phyloP scores from a whole-genome alignment of 208 protist species.

The Trypanosomatidae sp. region DNA sequence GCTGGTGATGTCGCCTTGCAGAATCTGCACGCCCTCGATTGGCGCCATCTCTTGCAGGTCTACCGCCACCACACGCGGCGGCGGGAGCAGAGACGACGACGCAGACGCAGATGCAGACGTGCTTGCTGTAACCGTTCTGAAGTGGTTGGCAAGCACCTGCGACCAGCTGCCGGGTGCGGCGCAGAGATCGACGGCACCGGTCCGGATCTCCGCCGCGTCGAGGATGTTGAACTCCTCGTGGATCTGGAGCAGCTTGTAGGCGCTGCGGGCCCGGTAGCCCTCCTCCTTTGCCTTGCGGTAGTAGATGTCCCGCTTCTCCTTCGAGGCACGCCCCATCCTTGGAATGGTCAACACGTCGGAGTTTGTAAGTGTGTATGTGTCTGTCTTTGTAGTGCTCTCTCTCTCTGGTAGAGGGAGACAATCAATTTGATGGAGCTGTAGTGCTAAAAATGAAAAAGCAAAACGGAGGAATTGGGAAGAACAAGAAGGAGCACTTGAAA shows the following conservation, averaged over 20 bases:
- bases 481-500: no score
- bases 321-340: no score
- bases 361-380: no score
- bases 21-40: slow-evolving; percentile 94
- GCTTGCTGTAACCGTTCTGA: slow-evolving; percentile 9
- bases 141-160: slow-evolving; percentile 87
- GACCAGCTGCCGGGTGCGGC: slow-evolving; percentile 97
- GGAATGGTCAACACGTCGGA: no score
- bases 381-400: no score
- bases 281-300: slow-evolving; percentile 99
- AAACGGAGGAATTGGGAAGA: no score
- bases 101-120: background rate
- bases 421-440: no score
- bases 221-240: slow-evolving; percentile 98
- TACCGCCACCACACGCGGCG: slow-evolving; percentile 89
- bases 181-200: slow-evolving; percentile 98
- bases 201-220: slow-evolving; percentile 64
- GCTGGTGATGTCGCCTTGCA: slow-evolving; percentile 92
- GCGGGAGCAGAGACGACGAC: background rate
- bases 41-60: slow-evolving; percentile 99
- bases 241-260: slow-evolving; percentile 99
- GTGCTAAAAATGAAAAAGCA: no score
- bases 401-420: no score
- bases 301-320: slow-evolving; percentile 99
- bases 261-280: slow-evolving; percentile 97